Evolutionary conservation across 2,329 filamentous ascomycete genomes (phyloP).

Genomic region (Calonectria hawksworthii): DNA sequence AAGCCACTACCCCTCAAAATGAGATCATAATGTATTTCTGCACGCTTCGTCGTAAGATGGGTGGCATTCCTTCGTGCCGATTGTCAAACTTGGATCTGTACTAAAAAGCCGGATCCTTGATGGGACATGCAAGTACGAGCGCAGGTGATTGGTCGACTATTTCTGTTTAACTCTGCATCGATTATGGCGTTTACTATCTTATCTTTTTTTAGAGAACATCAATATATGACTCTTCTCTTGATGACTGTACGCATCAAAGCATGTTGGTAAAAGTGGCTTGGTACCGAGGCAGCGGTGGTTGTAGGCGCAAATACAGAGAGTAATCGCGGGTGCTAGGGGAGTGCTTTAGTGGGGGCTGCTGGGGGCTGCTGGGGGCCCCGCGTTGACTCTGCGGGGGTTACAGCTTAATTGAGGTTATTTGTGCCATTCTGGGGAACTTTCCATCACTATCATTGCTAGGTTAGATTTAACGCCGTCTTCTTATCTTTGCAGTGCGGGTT

Average conservation of each 20-base stretch:
- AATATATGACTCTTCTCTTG: background rate
- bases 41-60: background rate
- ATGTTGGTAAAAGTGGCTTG: background rate
- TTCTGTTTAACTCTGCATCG: background rate
- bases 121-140: background rate
- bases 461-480: background rate
- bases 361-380: background rate
- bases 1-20: background rate
- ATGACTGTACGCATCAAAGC: background rate
- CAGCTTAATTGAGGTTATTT: background rate
- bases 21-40: conserved; percentile 2
- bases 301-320: background rate
- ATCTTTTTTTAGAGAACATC: background rate
- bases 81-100: background rate
- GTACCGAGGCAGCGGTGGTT: background rate
- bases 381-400: background rate
- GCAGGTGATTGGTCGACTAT: background rate
- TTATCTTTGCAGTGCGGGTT: background rate
- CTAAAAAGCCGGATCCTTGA: background rate
- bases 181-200: background rate
- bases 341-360: background rate
- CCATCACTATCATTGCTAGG: background rate
- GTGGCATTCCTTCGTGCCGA: background rate
- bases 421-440: background rate
- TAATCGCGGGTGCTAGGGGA: background rate